Conservation (phyloP, 257 asterid species). For the Scutellaria barbata region DNA sequence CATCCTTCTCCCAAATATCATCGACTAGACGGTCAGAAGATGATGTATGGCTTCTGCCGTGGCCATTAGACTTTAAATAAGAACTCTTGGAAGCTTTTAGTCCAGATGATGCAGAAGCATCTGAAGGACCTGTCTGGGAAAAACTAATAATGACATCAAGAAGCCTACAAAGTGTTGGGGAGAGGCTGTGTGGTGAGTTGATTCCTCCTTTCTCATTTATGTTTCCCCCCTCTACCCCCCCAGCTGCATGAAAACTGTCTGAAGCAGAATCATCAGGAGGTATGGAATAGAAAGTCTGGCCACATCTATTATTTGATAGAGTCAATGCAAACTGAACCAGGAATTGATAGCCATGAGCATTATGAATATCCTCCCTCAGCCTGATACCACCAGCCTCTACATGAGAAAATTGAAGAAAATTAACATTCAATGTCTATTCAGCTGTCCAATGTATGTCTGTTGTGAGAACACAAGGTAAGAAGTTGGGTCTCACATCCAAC, state of each 20-base stretch:
- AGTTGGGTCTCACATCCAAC: conserved; percentile 12
- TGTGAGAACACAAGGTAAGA: conserved; percentile 32
- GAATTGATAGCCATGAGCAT: conserved; percentile 98
- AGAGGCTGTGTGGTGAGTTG: conserved; percentile 55
- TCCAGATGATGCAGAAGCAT: conserved; percentile 45
- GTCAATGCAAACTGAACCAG: conserved; percentile 94
- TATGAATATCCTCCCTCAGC: conserved; percentile 96
- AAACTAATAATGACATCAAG: conserved; percentile 86
- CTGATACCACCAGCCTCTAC: conserved; percentile 90
- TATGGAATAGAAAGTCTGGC: conserved; percentile 50
- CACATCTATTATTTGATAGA: conserved; percentile 62
- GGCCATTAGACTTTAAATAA: conserved; percentile 63
- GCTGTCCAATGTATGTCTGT: not conserved
- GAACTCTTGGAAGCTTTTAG: conserved; percentile 58
- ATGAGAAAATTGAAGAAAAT: conserved; percentile 49
- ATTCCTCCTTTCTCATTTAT: conserved; percentile 48
- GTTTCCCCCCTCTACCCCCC: conserved; percentile 42
- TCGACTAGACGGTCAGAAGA: conserved; percentile 76
- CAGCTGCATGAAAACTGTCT: conserved; percentile 46
- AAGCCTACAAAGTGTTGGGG: conserved; percentile 86
- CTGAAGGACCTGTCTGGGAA: conserved; percentile 80
- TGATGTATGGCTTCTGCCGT: conserved; percentile 70
- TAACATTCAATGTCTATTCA: conserved; percentile 37
- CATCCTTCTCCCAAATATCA: conserved; percentile 87
- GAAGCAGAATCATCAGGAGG: conserved; percentile 53